Conservation (phyloP, 768 basidiomycete species). For the Pleurotus platypus region DNA sequence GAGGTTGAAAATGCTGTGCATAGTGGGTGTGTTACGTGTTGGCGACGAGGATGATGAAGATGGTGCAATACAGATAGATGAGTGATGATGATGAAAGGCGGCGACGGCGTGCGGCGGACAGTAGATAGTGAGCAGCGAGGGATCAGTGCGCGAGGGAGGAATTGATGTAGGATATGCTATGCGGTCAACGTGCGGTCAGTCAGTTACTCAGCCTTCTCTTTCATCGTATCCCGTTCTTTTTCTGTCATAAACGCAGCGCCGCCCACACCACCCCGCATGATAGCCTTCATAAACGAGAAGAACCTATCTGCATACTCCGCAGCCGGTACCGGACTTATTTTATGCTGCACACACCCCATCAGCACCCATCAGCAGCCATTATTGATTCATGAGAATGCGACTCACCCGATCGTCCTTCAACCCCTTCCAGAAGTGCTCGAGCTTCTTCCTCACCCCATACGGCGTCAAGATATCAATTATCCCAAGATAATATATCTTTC, state of each 20-base stretch:
- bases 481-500: constrained; percentile 89
- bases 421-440: constrained; percentile 93
- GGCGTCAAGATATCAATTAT: constrained; percentile 97
- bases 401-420: constrained; percentile 81
- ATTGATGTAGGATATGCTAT: too few relatives aligned
- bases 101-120: too few relatives aligned
- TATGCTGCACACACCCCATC: constrained; percentile 57
- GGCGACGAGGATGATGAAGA: background rate
- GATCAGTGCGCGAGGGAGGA: too few relatives aligned
- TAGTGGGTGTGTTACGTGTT: too few relatives aligned
- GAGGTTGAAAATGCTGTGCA: background rate
- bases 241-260: constrained; percentile 41
- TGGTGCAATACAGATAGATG: background rate
- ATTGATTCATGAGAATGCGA: constrained; percentile 17
- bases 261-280: constrained; percentile 80
- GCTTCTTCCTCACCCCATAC: constrained; percentile 69
- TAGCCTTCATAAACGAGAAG: constrained; percentile 79
- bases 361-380: constrained; percentile 9
- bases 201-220: background rate
- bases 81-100: too few relatives aligned
- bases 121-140: too few relatives aligned
- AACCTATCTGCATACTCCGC: constrained; percentile 87
- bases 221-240: background rate
- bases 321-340: constrained; percentile 92
- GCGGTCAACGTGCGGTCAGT: too few relatives aligned